These are phyloP conservation scores for Pezicula rhizophila DNA, from an alignment of 2,329 filamentous ascomycete genomes.

Conservation along the genomic window DNA sequence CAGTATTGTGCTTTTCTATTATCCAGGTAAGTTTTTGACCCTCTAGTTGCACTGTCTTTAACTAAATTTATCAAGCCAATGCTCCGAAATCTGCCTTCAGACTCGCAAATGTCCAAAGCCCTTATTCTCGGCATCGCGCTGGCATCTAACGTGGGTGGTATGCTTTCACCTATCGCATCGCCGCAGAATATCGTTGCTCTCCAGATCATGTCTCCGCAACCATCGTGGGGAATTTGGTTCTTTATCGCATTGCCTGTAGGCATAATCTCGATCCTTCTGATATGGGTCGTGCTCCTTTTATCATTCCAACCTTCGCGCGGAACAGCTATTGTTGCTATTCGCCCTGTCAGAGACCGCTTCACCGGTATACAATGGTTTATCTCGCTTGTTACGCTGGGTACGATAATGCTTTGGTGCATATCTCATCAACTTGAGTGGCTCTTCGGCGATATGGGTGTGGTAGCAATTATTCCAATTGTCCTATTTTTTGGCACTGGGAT, in stretches of 20 bases:
- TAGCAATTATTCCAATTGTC: constrained; percentile 92
- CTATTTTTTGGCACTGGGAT: constrained; percentile 96
- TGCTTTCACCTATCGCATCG: constrained; percentile 92
- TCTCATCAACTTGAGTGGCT: constrained; percentile 80
- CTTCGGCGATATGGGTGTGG: constrained; percentile 97
- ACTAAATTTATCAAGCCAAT: constrained; percentile 57
- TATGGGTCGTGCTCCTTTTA: constrained; percentile 80
- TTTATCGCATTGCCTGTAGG: constrained; percentile 92
- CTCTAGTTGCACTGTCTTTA: neutral
- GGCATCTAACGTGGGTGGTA: constrained; percentile 91
- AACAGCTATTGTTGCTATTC: constrained; percentile 86
- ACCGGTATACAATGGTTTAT: constrained; percentile 92
- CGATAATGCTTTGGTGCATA: constrained; percentile 87
- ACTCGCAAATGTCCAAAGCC: constrained; percentile 90
- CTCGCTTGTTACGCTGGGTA: constrained; percentile 70
- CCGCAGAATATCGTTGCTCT: constrained; percentile 96
- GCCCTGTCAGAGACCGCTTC: constrained; percentile 82
- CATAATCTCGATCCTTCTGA: constrained; percentile 77
- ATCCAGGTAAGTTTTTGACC: constrained; percentile 62
- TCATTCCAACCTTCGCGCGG: constrained; percentile 81
- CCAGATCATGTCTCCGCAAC: constrained; percentile 87
- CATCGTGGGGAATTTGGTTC: constrained; percentile 95
- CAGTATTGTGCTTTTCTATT: constrained; percentile 94
- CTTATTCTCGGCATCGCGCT: constrained; percentile 93
- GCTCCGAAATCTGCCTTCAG: constrained; percentile 82